Base-by-base conservation (phyloP, 345 rosid genomes). In the Trapa bicornis region DNA sequence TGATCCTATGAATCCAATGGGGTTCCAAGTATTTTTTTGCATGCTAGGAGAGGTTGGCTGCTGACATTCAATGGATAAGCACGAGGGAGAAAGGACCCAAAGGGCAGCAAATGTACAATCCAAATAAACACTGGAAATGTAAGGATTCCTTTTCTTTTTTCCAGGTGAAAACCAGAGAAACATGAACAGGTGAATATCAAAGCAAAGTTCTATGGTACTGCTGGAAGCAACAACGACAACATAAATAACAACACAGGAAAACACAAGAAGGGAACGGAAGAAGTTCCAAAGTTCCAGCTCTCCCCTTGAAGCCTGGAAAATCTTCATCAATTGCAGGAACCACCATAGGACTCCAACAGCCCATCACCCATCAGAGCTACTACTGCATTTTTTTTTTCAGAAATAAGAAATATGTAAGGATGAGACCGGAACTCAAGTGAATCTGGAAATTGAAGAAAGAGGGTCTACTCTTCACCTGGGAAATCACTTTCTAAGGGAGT, bases 401-500 rank as follows among this genome's bases (percentile, higher is more conserved):
- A 6, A 39, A 15, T 22, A 16, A 39, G 16, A 42, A 12, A 22
- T 5, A 15, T 42, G 52, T n/a, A 16, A 65, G 36, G 50, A 58
- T 32, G 63, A 58, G 38, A 16, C 5, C 14, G 7, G 43, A 10
- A 29, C 37, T 45, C 2, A 11, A 7, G 48, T 45, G 11, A 48
- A 38, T 60, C 41, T 33, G 43, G 33, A 38, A 65, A 70, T 56
- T 29, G 60, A 45, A 6, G 14, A 70, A 16, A 68, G 36, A 67
- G 35, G 58, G 58, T 22, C 47, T 57, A 35, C 50, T 63, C 66
- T 64, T 70, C 65, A 53, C 67, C 73, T 16, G 42, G 35, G 60
- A 66, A 58, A 61, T 84, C 75, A 86, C 79, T 86, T 91, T 84
- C 79, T 86, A 75, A 80, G 77, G 77, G 67, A 77, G 73, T 80